Conservation (phyloP, 257 asterid species). For the Eucommia ulmoides region DNA sequence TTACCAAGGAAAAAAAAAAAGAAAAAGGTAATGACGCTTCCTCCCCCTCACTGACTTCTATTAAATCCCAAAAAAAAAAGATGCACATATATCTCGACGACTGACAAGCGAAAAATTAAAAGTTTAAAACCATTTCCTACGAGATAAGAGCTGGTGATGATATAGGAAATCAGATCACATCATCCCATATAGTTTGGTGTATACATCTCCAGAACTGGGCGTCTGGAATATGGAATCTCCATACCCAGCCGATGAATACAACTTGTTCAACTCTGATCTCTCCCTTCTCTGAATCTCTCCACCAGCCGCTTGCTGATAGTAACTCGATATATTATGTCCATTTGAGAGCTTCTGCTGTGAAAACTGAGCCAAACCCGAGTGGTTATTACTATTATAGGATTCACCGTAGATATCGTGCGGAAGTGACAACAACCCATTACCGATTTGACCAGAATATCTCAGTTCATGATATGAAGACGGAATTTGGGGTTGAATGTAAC, state of each 20-base stretch:
- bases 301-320: constrained; percentile 28
- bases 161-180: no score
- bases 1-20: no score
- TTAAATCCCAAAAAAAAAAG: no score
- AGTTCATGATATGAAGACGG: constrained; percentile 32
- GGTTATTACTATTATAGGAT: constrained; percentile 27
- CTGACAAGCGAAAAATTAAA: no score
- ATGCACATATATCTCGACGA: no score
- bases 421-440: constrained; percentile 21
- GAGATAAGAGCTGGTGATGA: no score
- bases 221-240: constrained; percentile 46
- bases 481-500: constrained; percentile 29
- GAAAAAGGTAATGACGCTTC: no score
- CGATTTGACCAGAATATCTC: constrained; percentile 23
- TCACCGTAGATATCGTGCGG: constrained; percentile 25
- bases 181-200: constrained; percentile 53
- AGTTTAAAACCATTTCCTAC: no score
- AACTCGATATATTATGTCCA: constrained; percentile 29
- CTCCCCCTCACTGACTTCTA: no score
- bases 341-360: constrained; percentile 37
- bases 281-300: constrained; percentile 44
- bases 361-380: constrained; percentile 27
- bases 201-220: constrained; percentile 54
- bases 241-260: constrained; percentile 50
- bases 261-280: constrained; percentile 42